These are phyloP conservation scores for Coemansia sp. DNA, from an alignment of 192 early-diverging fungal genomes.

Conservation along the genomic window DNA sequence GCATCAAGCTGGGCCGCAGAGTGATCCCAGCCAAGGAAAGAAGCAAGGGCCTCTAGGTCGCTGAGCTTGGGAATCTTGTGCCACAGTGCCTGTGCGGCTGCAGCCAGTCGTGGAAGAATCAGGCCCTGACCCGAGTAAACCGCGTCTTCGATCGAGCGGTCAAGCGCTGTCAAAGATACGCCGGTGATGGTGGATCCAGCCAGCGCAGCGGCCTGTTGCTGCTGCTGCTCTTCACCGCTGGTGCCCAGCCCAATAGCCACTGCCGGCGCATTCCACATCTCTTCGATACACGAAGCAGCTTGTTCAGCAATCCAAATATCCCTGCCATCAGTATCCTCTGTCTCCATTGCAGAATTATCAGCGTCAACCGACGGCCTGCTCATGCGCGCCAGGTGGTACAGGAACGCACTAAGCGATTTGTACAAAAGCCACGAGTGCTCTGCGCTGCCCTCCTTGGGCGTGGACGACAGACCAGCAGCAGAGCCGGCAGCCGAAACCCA, in stretches of 20 bases:
- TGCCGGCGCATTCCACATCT: conserved; percentile 33
- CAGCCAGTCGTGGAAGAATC: conserved; percentile 23
- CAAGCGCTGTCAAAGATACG: conserved; percentile 18
- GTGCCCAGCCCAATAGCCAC: conserved; percentile 5
- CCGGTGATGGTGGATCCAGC: conserved; percentile 12
- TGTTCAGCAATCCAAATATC: conserved; percentile 40
- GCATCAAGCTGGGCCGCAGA: conserved; percentile 11
- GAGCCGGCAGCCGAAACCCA: conserved; percentile 33
- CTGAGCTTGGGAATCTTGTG: conserved; percentile 22
- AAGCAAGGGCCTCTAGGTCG: conserved; percentile 21
- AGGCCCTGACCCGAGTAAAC: conserved; percentile 6
- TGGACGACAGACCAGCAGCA: conserved; percentile 2
- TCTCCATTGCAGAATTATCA: background rate
- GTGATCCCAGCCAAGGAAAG: conserved; percentile 44
- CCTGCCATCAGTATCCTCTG: background rate
- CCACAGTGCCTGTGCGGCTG: conserved; percentile 43
- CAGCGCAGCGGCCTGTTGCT: conserved; percentile 13
- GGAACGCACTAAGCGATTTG: conserved; percentile 37
- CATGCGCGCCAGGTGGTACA: conserved; percentile 27
- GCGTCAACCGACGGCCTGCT: background rate
- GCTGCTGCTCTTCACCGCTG: conserved; percentile 14
- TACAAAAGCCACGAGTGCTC: conserved; percentile 35
- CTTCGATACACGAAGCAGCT: conserved; percentile 40
- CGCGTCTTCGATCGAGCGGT: conserved; percentile 19
- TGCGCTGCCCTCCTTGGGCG: conserved; percentile 16